Conservation (phyloP, 371 early-diverging fungal genomes). For the Mucor circinelloides region DNA sequence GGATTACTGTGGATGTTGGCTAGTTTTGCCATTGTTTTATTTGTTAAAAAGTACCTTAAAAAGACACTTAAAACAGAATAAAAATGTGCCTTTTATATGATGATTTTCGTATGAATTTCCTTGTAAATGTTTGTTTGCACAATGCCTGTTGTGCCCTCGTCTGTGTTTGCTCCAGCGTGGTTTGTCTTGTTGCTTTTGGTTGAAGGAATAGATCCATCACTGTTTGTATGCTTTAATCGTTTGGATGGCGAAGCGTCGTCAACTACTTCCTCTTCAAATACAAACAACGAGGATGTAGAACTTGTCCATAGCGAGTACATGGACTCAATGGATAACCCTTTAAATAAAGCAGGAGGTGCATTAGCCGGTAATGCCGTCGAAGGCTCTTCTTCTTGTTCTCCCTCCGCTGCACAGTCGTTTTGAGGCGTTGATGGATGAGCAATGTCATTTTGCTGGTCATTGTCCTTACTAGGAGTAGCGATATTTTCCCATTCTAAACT, state of each 20-base stretch:
- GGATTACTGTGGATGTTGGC: slow-evolving; percentile 55
- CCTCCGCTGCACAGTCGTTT: background rate
- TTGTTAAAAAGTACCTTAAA: slow-evolving; percentile 36
- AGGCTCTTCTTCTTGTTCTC: background rate
- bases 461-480: background rate
- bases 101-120: slow-evolving; percentile 10
- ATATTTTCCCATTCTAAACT: background rate
- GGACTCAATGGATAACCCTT: slow-evolving; percentile 20
- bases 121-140: slow-evolving; percentile 3
- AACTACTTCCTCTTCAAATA: background rate
- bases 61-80: slow-evolving; percentile 50
- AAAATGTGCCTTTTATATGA: background rate
- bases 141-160: background rate
- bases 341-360: background rate
- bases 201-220: background rate
- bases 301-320: slow-evolving; percentile 22
- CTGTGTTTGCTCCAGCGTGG: background rate
- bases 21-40: slow-evolving; percentile 39
- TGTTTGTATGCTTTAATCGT: background rate
- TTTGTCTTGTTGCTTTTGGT: background rate
- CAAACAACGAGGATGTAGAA: background rate
- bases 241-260: background rate
- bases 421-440: background rate
- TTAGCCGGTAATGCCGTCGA: background rate
- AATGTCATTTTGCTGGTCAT: background rate